Base-by-base conservation (phyloP, 208 protist genomes). In the Acanthamoeba lenticulata region DNA sequence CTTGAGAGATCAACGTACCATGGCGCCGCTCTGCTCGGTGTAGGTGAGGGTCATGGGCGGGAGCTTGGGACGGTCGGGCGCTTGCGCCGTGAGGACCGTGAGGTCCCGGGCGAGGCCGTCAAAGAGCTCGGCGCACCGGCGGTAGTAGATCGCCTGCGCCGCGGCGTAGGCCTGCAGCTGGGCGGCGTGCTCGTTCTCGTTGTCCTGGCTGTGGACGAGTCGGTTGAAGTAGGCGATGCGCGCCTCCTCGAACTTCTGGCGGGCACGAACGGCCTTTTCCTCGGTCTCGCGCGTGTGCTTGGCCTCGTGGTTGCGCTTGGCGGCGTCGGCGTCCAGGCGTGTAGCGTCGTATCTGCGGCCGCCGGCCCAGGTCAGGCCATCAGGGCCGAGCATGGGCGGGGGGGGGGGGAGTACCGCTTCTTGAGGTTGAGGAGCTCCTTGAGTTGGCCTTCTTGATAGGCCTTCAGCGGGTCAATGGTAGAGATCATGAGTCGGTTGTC, bases 81-180 rank as follows among this genome's bases (percentile, higher is more conserved):
- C n/a, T 21, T 42, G 38, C 6, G 74, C 38, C 27, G 74, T 55
- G 42, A 85, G 74, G 9, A 42, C 6, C 6, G 74, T 55, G 42
- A 85, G 74, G 27, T 85, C 74, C 2, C 74, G 36, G 2, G 74
- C 36, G 42, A 85, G 44, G 1, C 32, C n/a, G 74, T 85, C 74
- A 29, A 55, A 85, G 27, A 57, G 44, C n/a, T 85, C 74, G 4
- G 74, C 36, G 74, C 74, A 85, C 44, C 44, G 38, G 5, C 44
- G 17, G 44, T 55, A 85, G n/a, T 85, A 85, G 74, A 85, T 85
- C n/a, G 74, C 74, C 74, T 85, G 74, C n/a, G 74, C 74, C 11
- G 74, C 74, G 24, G 74, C 74, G 27, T 85, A 85, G 74, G 74
- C 74, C 74, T 85, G 74, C 74, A 85, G 44, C 74, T 85, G 74